Conservation (phyloP, 257 asterid species). For the Orobanche coerulescens region DNA sequence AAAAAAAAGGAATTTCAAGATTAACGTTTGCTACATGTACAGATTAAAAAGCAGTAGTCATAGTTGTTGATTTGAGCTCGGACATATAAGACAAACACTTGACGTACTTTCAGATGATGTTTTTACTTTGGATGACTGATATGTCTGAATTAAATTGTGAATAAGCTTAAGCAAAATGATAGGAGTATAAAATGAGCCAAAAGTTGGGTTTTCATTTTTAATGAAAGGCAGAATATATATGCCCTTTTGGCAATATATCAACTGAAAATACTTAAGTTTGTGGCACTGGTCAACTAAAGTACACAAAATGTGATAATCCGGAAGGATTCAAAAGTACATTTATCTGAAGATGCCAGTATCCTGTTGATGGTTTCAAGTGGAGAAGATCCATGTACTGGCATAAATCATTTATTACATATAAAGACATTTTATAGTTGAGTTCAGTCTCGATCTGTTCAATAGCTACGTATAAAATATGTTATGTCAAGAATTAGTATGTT, state of each 20-base stretch:
- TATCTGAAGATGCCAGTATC: background rate
- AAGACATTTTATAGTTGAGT: background rate
- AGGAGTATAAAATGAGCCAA: background rate
- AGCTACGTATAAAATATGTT: background rate
- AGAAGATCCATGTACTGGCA: slow-evolving; percentile 6
- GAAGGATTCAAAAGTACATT: background rate
- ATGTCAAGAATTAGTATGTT: background rate
- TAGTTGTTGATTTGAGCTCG: slow-evolving; percentile 11
- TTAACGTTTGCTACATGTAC: background rate
- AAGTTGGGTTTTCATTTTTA: background rate
- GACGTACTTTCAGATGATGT: slow-evolving; percentile 12
- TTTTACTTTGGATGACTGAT: background rate
- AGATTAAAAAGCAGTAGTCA: background rate
- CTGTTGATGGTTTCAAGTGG: background rate
- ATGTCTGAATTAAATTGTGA: slow-evolving; percentile 11
- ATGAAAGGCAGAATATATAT: too few species aligned
- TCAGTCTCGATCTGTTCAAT: background rate
- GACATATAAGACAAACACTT: background rate
- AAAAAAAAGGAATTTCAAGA: background rate
- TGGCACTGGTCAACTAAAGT: too few species aligned
- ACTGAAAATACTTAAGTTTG: too few species aligned
- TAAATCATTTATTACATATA: background rate
- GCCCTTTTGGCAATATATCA: too few species aligned
- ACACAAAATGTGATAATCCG: too few species aligned
- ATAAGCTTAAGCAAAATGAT: slow-evolving; percentile 5